These are phyloP conservation scores for Penicillium brevicompactum DNA, from an alignment of 2,329 filamentous ascomycete genomes.

Conservation along the genomic window DNA sequence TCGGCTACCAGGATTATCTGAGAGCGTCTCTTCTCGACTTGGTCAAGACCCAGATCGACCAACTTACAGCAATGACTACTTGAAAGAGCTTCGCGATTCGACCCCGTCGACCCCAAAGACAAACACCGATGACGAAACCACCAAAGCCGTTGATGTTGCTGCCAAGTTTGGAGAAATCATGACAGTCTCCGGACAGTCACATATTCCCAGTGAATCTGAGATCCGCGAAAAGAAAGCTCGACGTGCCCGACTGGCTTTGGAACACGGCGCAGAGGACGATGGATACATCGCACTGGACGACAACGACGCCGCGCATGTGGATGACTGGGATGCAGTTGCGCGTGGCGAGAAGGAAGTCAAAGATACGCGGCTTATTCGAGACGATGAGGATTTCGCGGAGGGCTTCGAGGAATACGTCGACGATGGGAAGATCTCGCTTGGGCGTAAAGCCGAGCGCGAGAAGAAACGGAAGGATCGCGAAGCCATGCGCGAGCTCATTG, in stretches of 20 bases:
- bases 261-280: slow-evolving; percentile 67
- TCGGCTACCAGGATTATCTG: slow-evolving; percentile 53
- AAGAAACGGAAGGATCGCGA: slow-evolving; percentile 65
- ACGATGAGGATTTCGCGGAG: slow-evolving; percentile 91
- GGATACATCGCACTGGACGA: slow-evolving; percentile 49
- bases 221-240: slow-evolving; percentile 91
- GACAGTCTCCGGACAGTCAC: slow-evolving; percentile 35
- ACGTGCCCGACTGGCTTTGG: slow-evolving; percentile 75
- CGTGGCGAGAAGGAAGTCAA: slow-evolving; percentile 62
- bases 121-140: slow-evolving; percentile 42
- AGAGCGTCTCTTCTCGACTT: slow-evolving; percentile 60
- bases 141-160: slow-evolving; percentile 57
- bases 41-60: slow-evolving; percentile 70
- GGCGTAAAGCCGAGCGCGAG: slow-evolving; percentile 76
- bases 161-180: slow-evolving; percentile 50
- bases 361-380: slow-evolving; percentile 73
- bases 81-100: slow-evolving; percentile 81
- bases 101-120: slow-evolving; percentile 78
- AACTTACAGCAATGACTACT: slow-evolving; percentile 81
- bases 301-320: slow-evolving; percentile 40
- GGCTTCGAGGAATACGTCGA: slow-evolving; percentile 92
- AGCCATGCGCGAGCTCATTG: slow-evolving; percentile 82
- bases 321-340: slow-evolving; percentile 47
- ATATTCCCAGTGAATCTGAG: slow-evolving; percentile 79
- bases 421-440: slow-evolving; percentile 77